Conservation (phyloP, 1,284 basidiomycete genomes). For the Trichosporon inkin region DNA sequence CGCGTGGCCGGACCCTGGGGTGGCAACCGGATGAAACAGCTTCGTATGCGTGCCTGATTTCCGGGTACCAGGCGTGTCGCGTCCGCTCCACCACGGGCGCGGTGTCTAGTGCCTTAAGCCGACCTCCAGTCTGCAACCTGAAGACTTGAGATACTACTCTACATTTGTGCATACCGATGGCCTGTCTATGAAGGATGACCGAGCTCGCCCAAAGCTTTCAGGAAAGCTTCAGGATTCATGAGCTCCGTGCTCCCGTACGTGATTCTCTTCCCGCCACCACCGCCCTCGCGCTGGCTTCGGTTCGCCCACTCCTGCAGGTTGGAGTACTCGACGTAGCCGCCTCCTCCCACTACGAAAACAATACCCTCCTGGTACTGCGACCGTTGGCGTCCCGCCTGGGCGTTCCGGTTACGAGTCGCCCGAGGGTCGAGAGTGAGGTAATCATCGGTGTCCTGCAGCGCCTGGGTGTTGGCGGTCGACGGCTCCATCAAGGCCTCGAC, state of each 20-base stretch:
- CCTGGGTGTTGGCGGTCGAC: constrained; percentile 81
- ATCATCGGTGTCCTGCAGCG: constrained; percentile 92
- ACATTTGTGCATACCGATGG: constrained; percentile 11
- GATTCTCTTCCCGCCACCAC: constrained; percentile 66
- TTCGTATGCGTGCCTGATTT: not conserved
- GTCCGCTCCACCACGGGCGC: not conserved
- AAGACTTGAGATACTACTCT: constrained; percentile 17
- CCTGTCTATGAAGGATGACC: constrained; percentile 27
- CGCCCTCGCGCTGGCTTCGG: constrained; percentile 54
- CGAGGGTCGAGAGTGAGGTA: constrained; percentile 92
- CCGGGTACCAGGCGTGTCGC: not conserved
- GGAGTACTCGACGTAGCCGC: constrained; percentile 94
- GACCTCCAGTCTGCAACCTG: too few relatives aligned
- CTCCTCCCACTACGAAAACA: constrained; percentile 95
- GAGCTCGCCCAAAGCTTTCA: constrained; percentile 52
- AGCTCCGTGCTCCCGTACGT: constrained; percentile 97
- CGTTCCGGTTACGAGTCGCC: constrained; percentile 58
- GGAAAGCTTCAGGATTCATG: constrained; percentile 79
- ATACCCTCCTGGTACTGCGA: constrained; percentile 77
- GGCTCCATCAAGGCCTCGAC: constrained; percentile 98
- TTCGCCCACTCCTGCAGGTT: constrained; percentile 88
- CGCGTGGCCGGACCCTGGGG: not conserved
- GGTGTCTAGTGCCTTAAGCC: not conserved
- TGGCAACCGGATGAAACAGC: constrained; percentile 5
- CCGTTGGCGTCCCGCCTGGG: constrained; percentile 49